These are phyloP conservation scores for Blastomyces silverae DNA, from an alignment of 2,329 filamentous ascomycete genomes.

Conservation along the genomic window DNA sequence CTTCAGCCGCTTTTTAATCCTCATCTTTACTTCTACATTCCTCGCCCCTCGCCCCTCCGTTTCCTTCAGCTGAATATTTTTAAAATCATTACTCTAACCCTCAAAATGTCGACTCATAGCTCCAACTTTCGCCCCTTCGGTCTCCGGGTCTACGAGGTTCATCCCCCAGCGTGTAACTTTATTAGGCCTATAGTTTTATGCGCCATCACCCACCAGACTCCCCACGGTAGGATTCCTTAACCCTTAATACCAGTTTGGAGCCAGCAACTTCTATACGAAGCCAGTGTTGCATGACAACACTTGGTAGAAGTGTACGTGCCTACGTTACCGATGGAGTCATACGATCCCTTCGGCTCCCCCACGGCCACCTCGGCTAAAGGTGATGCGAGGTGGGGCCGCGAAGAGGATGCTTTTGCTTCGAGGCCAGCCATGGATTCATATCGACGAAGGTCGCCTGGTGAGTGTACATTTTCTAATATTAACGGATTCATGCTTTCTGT, in stretches of 20 bases:
- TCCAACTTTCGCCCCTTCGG: conserved; percentile 19
- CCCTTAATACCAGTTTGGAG: not conserved
- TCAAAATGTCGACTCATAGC: conserved; percentile 37
- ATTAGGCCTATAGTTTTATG: not conserved
- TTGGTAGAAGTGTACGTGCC: conserved; percentile 8
- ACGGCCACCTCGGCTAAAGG: conserved; percentile 24
- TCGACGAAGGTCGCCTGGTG: conserved; percentile 44
- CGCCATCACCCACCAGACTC: not conserved
- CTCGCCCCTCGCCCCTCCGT: conserved; percentile 23
- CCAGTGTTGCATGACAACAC: not conserved
- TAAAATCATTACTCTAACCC: conserved; percentile 31
- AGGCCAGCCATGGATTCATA: conserved; percentile 36
- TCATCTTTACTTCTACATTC: conserved; percentile 17
- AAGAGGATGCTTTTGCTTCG: conserved; percentile 36
- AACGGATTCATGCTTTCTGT: not conserved
- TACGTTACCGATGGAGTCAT: conserved; percentile 40
- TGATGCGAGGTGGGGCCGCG: conserved; percentile 35
- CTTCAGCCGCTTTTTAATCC: conserved; percentile 10
- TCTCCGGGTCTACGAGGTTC: conserved; percentile 12
- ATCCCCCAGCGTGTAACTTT: conserved; percentile 15
- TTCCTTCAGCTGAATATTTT: conserved; percentile 23
- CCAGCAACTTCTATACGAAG: not conserved
- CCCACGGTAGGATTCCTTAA: not conserved
- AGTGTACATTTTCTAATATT: conserved; percentile 18
- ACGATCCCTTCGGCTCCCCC: conserved; percentile 42